These are phyloP conservation scores for Phytophthora nicotianae DNA, from an alignment of 352 stramenopile species.

Conservation along the genomic window DNA sequence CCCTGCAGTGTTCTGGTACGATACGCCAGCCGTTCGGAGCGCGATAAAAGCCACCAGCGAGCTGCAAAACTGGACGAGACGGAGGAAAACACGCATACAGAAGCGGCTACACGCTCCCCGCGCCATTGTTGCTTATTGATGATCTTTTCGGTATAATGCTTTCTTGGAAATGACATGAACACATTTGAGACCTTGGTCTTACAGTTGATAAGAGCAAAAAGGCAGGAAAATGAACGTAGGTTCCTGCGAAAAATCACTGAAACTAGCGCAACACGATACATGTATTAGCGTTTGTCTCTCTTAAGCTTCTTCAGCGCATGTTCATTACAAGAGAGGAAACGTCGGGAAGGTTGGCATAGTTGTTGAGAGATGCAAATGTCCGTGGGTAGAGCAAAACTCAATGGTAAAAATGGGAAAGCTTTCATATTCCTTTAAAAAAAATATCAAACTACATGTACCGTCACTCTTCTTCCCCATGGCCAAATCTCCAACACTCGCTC, in stretches of 20 bases:
- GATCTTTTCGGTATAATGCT: neutral
- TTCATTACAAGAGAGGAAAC: too few species aligned
- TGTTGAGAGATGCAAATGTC: too few species aligned
- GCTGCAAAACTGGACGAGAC: constrained; percentile 64
- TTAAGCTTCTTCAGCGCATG: too few species aligned
- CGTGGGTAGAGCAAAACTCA: too few species aligned
- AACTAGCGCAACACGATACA: neutral
- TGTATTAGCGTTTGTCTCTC: too few species aligned
- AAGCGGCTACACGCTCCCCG: constrained; percentile 16
- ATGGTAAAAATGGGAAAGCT: constrained; percentile 12
- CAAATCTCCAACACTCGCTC: neutral
- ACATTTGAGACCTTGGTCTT: neutral
- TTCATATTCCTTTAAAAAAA: constrained; percentile 14
- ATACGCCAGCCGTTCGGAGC: constrained; percentile 53
- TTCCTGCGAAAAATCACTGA: neutral
- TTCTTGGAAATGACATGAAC: neutral
- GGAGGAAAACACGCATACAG: constrained; percentile 50
- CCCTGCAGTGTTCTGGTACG: constrained; percentile 19
- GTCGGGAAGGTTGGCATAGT: too few species aligned
- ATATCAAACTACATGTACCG: constrained; percentile 6
- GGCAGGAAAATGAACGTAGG: neutral
- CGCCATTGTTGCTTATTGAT: neutral
- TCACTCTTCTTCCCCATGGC: constrained; percentile 2
- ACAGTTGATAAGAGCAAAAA: neutral
- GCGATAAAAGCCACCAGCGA: constrained; percentile 61